A percentile compares a stretch with the other conserved stretches of the same genome.
phyloP scores from a whole-genome alignment of 1,284 basidiomycete genomes.

The Anthracocystis walkeri region DNA sequence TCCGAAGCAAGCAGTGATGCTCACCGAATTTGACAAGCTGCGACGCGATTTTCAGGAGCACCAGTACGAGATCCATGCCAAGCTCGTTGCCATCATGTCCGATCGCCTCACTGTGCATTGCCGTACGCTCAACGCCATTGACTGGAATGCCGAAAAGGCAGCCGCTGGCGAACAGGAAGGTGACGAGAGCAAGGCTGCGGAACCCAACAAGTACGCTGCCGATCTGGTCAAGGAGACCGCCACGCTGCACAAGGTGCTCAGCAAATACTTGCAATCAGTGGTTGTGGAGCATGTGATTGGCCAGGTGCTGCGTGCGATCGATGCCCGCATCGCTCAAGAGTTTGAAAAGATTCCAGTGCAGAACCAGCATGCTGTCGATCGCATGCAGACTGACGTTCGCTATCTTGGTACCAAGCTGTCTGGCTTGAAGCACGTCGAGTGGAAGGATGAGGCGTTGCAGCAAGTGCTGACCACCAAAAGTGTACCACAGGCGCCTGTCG shows the following conservation, averaged over 20 bases:
- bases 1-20: slow-evolving; percentile 92
- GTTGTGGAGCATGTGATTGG: slow-evolving; percentile 59
- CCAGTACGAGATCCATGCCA: slow-evolving; percentile 97
- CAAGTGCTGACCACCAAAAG: slow-evolving; percentile 40
- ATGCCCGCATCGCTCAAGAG: slow-evolving; percentile 54
- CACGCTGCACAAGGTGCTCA: slow-evolving; percentile 94
- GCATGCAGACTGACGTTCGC: slow-evolving; percentile 51
- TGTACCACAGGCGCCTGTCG: slow-evolving; percentile 19
- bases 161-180: slow-evolving; percentile 4
- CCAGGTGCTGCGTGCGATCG: slow-evolving; percentile 59
- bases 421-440: slow-evolving; percentile 54
- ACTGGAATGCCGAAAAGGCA: slow-evolving; percentile 53
- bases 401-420: slow-evolving; percentile 56
- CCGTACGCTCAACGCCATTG: slow-evolving; percentile 75
- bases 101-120: slow-evolving; percentile 90
- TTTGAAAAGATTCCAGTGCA: slow-evolving; percentile 54
- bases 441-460: slow-evolving; percentile 53
- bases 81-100: slow-evolving; percentile 98
- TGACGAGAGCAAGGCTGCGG: slow-evolving; percentile 15
- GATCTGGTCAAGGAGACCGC: slow-evolving; percentile 93
- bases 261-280: slow-evolving; percentile 78
- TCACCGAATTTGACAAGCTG: slow-evolving; percentile 97
- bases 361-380: slow-evolving; percentile 36
- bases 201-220: slow-evolving; percentile 84
- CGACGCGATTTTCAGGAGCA: slow-evolving; percentile 99